These are phyloP conservation scores for Phialocephala sp. DNA, from an alignment of 2,329 filamentous ascomycete species.

Conservation along the genomic window DNA sequence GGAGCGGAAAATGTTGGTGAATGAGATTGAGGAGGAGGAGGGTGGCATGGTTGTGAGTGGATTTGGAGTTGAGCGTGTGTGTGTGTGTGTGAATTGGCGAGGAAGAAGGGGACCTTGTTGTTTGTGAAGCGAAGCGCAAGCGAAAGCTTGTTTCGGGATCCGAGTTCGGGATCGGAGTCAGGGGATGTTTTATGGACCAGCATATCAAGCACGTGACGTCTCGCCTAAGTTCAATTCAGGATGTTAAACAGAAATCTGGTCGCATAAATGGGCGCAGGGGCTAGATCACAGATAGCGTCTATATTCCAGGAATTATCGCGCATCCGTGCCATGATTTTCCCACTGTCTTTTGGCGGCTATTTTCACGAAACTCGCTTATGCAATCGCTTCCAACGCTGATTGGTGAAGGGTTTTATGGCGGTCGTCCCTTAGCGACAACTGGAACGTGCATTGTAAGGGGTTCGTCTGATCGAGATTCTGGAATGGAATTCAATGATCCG, in stretches of 20 bases:
- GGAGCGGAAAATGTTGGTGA: neutral
- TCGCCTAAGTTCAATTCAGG: too few species aligned
- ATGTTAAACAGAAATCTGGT: too few species aligned
- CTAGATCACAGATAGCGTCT: neutral
- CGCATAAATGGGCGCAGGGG: too few species aligned
- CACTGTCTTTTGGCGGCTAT: neutral
- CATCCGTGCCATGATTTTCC: neutral
- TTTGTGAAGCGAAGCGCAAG: too few species aligned
- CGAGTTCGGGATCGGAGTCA: too few species aligned
- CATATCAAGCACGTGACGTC: too few species aligned
- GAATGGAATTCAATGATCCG: neutral
- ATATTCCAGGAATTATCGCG: neutral
- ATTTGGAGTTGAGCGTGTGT: neutral
- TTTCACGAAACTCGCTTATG: conserved; percentile 15
- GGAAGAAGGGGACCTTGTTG: too few species aligned
- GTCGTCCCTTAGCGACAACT: conserved; percentile 33
- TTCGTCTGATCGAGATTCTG: conserved; percentile 10
- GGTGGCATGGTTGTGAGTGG: neutral
- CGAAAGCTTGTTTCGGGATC: neutral
- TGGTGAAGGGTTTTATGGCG: neutral
- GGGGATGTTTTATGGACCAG: too few species aligned
- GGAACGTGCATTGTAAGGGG: conserved; percentile 21
- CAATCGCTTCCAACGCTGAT: neutral
- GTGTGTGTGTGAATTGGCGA: neutral
- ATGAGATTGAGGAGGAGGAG: neutral